Conservation (phyloP, 2,329 filamentous ascomycete genomes). For the Monosporascus sp. region DNA sequence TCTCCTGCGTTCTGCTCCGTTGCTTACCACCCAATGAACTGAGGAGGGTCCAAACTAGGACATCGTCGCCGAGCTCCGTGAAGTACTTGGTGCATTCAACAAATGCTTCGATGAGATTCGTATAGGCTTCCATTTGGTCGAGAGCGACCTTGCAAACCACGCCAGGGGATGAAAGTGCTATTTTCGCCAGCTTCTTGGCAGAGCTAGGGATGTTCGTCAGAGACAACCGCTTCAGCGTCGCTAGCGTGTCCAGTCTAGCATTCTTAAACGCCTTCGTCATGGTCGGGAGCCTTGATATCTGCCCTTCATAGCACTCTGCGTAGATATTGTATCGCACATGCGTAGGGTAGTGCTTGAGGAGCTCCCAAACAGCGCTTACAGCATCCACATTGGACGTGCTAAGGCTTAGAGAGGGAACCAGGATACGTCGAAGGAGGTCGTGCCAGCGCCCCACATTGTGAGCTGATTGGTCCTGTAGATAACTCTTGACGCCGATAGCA, state of each 20-base stretch:
- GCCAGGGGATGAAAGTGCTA: conserved; percentile 85
- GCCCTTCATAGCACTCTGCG: conserved; percentile 83
- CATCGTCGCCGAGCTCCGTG: conserved; percentile 86
- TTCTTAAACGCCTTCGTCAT: conserved; percentile 74
- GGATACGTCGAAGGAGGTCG: conserved; percentile 72
- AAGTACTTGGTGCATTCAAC: conserved; percentile 95
- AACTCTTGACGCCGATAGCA: conserved; percentile 75
- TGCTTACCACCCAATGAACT: conserved; percentile 61
- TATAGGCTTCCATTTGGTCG: conserved; percentile 87
- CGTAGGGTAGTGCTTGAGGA: conserved; percentile 74
- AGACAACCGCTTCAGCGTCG: conserved; percentile 83
- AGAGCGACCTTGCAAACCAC: conserved; percentile 87
- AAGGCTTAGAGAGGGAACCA: conserved; percentile 85
- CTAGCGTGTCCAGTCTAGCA: conserved; percentile 72
- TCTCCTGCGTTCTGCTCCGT: conserved; percentile 57
- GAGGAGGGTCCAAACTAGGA: conserved; percentile 87
- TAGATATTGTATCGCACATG: conserved; percentile 82
- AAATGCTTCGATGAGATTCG: conserved; percentile 89
- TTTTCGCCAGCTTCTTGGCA: conserved; percentile 83
- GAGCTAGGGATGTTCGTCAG: conserved; percentile 81
- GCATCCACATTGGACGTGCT: conserved; percentile 78
- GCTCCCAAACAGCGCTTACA: conserved; percentile 79
- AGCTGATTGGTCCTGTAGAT: conserved; percentile 64
- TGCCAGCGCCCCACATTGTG: conserved; percentile 75
- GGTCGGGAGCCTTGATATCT: conserved; percentile 69